Evolutionary conservation across 2,329 filamentous ascomycete genomes (phyloP).

Genomic region (Didymella arachidicola): DNA sequence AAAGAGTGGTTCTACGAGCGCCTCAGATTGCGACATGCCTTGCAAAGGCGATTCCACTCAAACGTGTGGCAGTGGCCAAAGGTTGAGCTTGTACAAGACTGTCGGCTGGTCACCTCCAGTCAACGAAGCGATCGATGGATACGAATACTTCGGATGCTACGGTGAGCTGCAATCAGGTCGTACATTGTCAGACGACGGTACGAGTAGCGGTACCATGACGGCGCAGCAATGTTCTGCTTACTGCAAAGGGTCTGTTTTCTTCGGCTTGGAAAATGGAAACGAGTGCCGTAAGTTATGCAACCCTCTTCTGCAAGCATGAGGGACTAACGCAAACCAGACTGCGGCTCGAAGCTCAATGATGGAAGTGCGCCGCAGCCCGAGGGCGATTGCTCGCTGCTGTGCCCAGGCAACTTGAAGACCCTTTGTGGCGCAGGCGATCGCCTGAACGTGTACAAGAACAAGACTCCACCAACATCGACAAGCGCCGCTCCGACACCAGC

Average conservation of each 20-base stretch:
- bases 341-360: conserved; percentile 28
- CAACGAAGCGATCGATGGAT: conserved; percentile 30
- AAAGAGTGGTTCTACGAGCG: conserved; percentile 19
- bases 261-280: conserved; percentile 46
- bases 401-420: conserved; percentile 29
- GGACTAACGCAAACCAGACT: conserved; percentile 18
- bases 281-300: conserved; percentile 28
- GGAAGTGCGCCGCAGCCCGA: conserved; percentile 21
- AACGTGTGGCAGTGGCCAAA: conserved; percentile 29
- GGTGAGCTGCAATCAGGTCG: conserved; percentile 41
- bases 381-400: conserved; percentile 30
- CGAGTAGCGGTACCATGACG: conserved; percentile 43
- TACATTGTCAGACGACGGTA: conserved; percentile 44
- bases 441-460: conserved; percentile 33
- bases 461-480: conserved; percentile 14
- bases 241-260: conserved; percentile 40
- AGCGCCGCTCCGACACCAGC: conserved; percentile 8
- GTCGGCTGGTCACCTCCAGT: conserved; percentile 42
- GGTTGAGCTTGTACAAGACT: conserved; percentile 49
- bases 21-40: conserved; percentile 34
- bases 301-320: not conserved
- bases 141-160: conserved; percentile 52
- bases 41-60: conserved; percentile 30
- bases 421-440: conserved; percentile 34
- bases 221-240: conserved; percentile 50